Base-by-base conservation (phyloP, 768 basidiomycete species). In the Ramaria rubella region DNA sequence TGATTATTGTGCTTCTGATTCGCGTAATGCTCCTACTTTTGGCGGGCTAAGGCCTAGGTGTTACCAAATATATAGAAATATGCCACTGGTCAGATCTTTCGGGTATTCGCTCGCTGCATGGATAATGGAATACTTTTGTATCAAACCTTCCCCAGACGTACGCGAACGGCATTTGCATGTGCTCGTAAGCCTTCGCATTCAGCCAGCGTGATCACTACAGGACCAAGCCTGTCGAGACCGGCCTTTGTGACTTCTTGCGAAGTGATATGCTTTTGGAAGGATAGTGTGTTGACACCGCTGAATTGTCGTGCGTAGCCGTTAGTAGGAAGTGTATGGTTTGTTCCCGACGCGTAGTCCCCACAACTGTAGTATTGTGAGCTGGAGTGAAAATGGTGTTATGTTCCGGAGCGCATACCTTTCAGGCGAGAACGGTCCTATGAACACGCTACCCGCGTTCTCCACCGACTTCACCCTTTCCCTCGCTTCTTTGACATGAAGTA, bases 181-280 rank as follows among this genome's bases (percentile, higher is more conserved):
- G 92, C 96, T 62, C 90, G 85, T 14, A 99, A 71, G 9, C 92
- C 94, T 74, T 99, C 96, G 65, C 94, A 90, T 62, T 96, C 94
- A 1, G 96, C 96, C 30, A 99, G 71, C 3, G 85, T 90, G 19
- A 80, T 86, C 5, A 98, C 95, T 12, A 87, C 73, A 11, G 96
- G 96, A 3, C 96, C 96, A 30, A 99, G 76, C 12, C 63, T 73
- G 62, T 77, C 75, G 55, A 99, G 75, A 15, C 96, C 96, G 5
- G 78, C 81, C 17, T 75, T 69, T 9, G 93, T 88, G 23, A 98
- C 81, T 68, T 96, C 89, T 69, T 98, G 96, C 5, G 92, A 94
- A 14, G 96, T 99, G 64, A 98, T 97, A 69, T 98, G 89, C 71
- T 99, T 99, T 68, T 97, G 94, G 87, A 98, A 99, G 1, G 93